Conservation (phyloP, 1,139 yeast genomes). For the Lodderomyces pseudojiufengensis region DNA sequence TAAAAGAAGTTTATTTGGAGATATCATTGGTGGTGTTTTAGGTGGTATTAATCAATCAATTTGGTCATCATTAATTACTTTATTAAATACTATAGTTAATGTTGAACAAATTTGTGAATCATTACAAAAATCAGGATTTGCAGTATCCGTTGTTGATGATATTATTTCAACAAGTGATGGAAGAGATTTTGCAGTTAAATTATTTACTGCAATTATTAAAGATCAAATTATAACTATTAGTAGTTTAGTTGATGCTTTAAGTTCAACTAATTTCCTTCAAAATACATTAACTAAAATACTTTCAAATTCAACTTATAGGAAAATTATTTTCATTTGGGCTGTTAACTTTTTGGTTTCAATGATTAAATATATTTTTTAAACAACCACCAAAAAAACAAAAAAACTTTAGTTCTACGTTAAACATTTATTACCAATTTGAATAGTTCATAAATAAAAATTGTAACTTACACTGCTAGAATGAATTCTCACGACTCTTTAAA, state of each 20-base stretch:
- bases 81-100: conserved; percentile 17
- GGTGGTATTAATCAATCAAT: conserved; percentile 11
- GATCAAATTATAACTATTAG: conserved; percentile 19
- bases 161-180: conserved; percentile 20
- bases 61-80: conserved; percentile 11
- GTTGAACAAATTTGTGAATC: conserved; percentile 22
- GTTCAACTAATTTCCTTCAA: conserved; percentile 11
- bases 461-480: too few species aligned
- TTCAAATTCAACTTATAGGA: conserved; percentile 12
- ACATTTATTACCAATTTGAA: too few species aligned
- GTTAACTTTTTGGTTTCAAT: conserved; percentile 12
- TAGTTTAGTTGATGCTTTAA: conserved; percentile 11
- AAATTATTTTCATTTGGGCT: conserved; percentile 15
- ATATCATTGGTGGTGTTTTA: conserved; percentile 13
- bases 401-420: too few species aligned
- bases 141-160: conserved; percentile 21
- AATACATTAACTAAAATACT: conserved; percentile 12
- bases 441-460: too few species aligned
- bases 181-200: conserved; percentile 19
- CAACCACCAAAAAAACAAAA: too few species aligned
- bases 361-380: conserved; percentile 12
- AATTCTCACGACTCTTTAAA: too few species aligned
- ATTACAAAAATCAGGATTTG: conserved; percentile 29
- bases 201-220: conserved; percentile 17
- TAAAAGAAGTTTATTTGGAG: conserved; percentile 12